phyloP scores from a whole-genome alignment of 306 rosid species.

The Begonia loranthoides region DNA sequence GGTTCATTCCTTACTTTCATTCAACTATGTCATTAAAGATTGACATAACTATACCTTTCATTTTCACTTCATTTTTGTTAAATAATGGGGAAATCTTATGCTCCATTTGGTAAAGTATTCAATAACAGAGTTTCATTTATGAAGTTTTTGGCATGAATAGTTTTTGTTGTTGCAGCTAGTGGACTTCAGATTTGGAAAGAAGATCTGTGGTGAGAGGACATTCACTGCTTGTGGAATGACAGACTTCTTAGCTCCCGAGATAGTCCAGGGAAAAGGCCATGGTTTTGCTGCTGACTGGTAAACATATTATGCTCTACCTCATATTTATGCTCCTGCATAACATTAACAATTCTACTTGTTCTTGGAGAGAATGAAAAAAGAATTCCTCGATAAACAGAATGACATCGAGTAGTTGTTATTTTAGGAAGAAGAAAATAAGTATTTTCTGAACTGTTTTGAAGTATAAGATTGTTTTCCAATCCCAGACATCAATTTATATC shows the following conservation, averaged over 20 bases:
- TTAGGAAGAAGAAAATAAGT: too few species aligned
- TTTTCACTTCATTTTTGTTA: neutral
- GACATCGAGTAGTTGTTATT: too few species aligned
- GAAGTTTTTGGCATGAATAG: too few species aligned
- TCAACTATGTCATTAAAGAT: neutral
- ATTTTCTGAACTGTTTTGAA: too few species aligned
- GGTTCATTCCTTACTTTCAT: constrained; percentile 23
- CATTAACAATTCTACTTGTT: too few species aligned
- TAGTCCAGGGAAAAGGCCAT: constrained; percentile 93
- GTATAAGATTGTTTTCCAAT: too few species aligned
- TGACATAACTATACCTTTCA: neutral
- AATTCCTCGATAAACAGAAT: neutral
- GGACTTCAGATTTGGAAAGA: constrained; percentile 85
- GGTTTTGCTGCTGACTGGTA: constrained; percentile 93
- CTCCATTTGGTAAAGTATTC: too few species aligned
- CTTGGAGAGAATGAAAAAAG: too few species aligned
- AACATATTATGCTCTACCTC: constrained; percentile 5
- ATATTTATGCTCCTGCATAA: too few species aligned
- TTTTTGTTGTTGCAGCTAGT: constrained; percentile 40
- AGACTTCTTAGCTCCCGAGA: constrained; percentile 82
- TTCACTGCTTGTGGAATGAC: constrained; percentile 82
- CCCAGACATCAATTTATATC: too few species aligned
- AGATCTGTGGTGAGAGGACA: constrained; percentile 58
- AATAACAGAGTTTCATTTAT: too few species aligned
- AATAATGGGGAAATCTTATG: too few species aligned